These are phyloP conservation scores for Hibiscus tridactylites DNA, from an alignment of 345 rosid species.

Conservation along the genomic window DNA sequence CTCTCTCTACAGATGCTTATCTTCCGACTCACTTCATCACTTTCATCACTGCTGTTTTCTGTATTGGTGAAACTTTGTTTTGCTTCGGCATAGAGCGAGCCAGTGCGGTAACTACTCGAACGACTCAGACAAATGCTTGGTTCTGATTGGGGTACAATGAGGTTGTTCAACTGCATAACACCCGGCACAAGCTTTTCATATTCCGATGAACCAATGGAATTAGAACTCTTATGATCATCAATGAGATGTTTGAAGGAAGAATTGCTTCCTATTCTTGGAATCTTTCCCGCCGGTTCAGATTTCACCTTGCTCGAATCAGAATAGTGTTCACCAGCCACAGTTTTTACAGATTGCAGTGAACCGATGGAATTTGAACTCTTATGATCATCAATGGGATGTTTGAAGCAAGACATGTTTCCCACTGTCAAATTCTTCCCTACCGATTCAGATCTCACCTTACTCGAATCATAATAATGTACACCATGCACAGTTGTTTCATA, in stretches of 20 bases:
- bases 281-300: conserved; percentile 9
- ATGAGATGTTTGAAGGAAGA: conserved; percentile 25
- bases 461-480: conserved; percentile 17
- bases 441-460: conserved; percentile 23
- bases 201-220: too few species aligned
- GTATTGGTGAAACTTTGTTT: not conserved
- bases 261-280: conserved; percentile 21
- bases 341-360: conserved; percentile 31
- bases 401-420: conserved; percentile 28
- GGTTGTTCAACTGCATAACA: not conserved
- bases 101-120: not conserved
- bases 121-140: not conserved
- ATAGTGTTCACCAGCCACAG: conserved; percentile 23
- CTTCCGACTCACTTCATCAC: not conserved
- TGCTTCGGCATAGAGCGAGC: not conserved
- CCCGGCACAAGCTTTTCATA: too few species aligned
- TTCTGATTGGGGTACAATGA: not conserved
- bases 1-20: not conserved
- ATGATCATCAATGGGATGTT: conserved; percentile 28
- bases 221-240: conserved; percentile 13
- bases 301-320: conserved; percentile 24
- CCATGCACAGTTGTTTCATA: conserved; percentile 29
- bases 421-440: conserved; percentile 4
- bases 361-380: conserved; percentile 29
- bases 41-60: not conserved